Conservation (phyloP, 768 basidiomycete genomes). For the Tricholoma hemisulphureum region DNA sequence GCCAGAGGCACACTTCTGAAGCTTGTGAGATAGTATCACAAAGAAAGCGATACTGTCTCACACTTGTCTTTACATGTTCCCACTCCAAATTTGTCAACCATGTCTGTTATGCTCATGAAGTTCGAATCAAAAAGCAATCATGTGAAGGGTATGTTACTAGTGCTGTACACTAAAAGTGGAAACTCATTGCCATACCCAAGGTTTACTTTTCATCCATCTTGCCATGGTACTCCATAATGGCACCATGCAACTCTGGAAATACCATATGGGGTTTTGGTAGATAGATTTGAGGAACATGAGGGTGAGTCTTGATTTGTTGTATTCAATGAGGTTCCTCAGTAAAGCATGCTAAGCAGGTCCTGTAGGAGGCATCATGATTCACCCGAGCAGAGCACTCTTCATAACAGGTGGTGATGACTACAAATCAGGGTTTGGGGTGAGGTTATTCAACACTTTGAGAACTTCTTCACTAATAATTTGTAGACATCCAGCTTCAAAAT, state of each 20-base stretch:
- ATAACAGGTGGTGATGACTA: slow-evolving; percentile 98
- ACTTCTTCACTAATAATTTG: slow-evolving; percentile 23
- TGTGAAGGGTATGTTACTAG: slow-evolving; percentile 86
- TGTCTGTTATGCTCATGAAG: slow-evolving; percentile 95
- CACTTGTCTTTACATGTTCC: too few relatives aligned
- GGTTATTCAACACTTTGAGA: slow-evolving; percentile 29
- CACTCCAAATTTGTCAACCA: slow-evolving; percentile 39
- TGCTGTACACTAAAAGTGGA: too few relatives aligned
- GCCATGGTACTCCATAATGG: slow-evolving; percentile 97
- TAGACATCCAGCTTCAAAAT: slow-evolving; percentile 86
- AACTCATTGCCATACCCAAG: slow-evolving; percentile 53
- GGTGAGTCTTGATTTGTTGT: slow-evolving; percentile 57
- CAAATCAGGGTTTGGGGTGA: slow-evolving; percentile 99
- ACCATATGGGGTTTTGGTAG: slow-evolving; percentile 99
- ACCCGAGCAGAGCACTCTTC: slow-evolving; percentile 90
- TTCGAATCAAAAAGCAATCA: slow-evolving; percentile 99
- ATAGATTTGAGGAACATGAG: slow-evolving; percentile 98
- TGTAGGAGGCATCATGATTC: slow-evolving; percentile 91
- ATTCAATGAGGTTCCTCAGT: slow-evolving; percentile 11
- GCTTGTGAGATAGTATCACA: too few relatives aligned
- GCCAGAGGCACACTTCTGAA: too few relatives aligned
- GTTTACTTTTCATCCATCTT: slow-evolving; percentile 93
- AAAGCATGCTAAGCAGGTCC: slow-evolving; percentile 59
- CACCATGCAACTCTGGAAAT: slow-evolving; percentile 98
- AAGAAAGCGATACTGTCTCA: too few relatives aligned